Evolutionary conservation across 192 early-diverging fungal genomes (phyloP), one percentile per base, ranked within the genome.

Genomic region (Phlyctochytrium arcticum): DNA sequence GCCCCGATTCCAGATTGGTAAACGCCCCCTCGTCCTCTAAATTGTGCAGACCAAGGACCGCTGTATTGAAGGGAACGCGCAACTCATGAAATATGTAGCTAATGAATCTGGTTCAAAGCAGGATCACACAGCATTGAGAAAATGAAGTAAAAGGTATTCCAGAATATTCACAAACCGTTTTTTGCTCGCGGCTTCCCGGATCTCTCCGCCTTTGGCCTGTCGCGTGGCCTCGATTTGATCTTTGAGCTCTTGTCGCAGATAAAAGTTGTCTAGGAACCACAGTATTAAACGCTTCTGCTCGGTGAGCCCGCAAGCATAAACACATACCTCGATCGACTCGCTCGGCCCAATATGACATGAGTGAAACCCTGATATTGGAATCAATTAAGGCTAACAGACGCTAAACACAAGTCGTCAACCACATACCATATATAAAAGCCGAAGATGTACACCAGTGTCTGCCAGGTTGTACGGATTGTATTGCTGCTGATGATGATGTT

Each of bases 281-380:
- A 44, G 12, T 44, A n/a, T n/a, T n/a, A n/a, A n/a, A n/a, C n/a
- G n/a, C n/a, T n/a, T n/a, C n/a, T n/a, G n/a, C n/a, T n/a, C n/a
- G n/a, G n/a, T n/a, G n/a, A n/a, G n/a, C n/a, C n/a, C 1, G 39
- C 2, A 44, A 44, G 15, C 39, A 19, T 44, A n/a, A 44, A 19
- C 39, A 24, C 17, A 12, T 3, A 53, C 50, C 50, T 58, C 64
- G 54, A 26, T 66, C 54, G 2, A 57, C 27, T 31, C 23, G n/a
- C 37, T 66, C 64, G 36, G 9, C 42, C 64, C 64, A 66, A 57
- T 66, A 66, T 3, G 64, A 56, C 10, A 66, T n/a, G 4, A 64
- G 26, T 5, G 62, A 36, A 12, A 21, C n/a, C 27, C 55, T 57
- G 34, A 9, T n/a, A n/a, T n/a, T n/a, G n/a, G n/a, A n/a, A n/a